Conservation (phyloP, 2,329 filamentous ascomycete species). For the Cytospora leucostoma region DNA sequence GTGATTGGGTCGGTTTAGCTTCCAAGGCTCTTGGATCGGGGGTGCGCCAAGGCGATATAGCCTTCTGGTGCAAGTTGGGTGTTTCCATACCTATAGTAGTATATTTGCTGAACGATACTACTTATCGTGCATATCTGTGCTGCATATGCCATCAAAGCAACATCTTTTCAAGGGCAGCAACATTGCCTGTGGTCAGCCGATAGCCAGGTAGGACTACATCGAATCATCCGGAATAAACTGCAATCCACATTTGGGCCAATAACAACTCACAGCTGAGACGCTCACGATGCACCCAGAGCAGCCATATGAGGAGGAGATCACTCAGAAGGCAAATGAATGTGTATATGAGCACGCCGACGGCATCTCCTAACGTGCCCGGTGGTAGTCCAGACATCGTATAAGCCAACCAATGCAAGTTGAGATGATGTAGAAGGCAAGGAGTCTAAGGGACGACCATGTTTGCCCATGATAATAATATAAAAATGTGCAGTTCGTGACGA, state of each 20-base stretch:
- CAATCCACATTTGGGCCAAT: too few relatives aligned
- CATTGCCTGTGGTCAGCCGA: too few relatives aligned
- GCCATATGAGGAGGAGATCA: conserved; percentile 17
- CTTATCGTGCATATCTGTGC: conserved; percentile 13
- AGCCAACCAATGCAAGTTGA: neutral
- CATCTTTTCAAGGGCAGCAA: conserved; percentile 3
- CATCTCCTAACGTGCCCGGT: conserved; percentile 7
- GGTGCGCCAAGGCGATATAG: too few relatives aligned
- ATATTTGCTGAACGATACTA: conserved; percentile 19
- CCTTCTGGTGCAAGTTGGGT: too few relatives aligned
- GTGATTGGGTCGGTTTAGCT: neutral
- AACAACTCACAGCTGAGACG: conserved; percentile 6
- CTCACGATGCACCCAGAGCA: conserved; percentile 18
- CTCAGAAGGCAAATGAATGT: conserved; percentile 11
- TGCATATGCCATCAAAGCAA: conserved; percentile 20
- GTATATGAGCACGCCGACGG: conserved; percentile 13
- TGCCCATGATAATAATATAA: too few relatives aligned
- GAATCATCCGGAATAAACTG: too few relatives aligned
- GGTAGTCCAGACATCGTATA: neutral
- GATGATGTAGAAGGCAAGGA: too few relatives aligned
- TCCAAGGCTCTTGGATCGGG: too few relatives aligned
- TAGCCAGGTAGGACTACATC: too few relatives aligned
- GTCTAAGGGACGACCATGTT: too few relatives aligned
- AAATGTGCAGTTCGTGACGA: too few relatives aligned
- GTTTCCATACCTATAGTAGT: conserved; percentile 10